phyloP scores from a whole-genome alignment of 768 basidiomycete species.

The Imleria badia region DNA sequence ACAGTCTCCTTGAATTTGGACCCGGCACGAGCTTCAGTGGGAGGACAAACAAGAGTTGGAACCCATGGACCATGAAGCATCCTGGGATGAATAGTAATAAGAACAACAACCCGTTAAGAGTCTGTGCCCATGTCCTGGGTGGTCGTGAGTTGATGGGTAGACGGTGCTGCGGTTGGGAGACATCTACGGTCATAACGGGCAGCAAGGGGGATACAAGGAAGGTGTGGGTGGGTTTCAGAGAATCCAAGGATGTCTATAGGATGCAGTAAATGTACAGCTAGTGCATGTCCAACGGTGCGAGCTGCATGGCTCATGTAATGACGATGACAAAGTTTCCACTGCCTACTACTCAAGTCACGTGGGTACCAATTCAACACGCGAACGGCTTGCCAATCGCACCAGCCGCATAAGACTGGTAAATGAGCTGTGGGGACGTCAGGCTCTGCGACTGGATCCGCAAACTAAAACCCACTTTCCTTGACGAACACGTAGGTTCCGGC shows the following conservation, averaged over 20 bases:
- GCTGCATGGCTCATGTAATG: constrained; percentile 15
- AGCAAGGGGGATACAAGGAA: background rate
- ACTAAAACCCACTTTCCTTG: constrained; percentile 35
- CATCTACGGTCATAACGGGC: constrained; percentile 20
- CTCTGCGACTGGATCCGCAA: background rate
- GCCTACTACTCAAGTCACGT: constrained; percentile 16
- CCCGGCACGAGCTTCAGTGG: constrained; percentile 68
- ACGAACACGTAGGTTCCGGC: constrained; percentile 46
- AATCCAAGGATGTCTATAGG: constrained; percentile 6
- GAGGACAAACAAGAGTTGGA: constrained; percentile 71
- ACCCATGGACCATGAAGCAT: constrained; percentile 66
- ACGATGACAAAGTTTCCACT: constrained; percentile 12
- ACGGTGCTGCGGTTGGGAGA: constrained; percentile 33
- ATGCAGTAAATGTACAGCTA: background rate
- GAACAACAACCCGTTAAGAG: constrained; percentile 51
- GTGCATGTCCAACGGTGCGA: background rate
- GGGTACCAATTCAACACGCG: constrained; percentile 25
- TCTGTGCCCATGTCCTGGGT: constrained; percentile 51
- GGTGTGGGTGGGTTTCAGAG: background rate
- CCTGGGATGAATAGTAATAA: constrained; percentile 58
- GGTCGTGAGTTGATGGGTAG: constrained; percentile 56
- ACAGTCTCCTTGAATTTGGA: constrained; percentile 50
- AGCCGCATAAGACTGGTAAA: constrained; percentile 41
- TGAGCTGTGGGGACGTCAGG: constrained; percentile 36
- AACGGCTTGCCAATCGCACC: constrained; percentile 46